These are phyloP conservation scores for Antitrichia curtipendula DNA, from an alignment of 225 moss, liverwort and hornwort species.

Conservation along the genomic window DNA sequence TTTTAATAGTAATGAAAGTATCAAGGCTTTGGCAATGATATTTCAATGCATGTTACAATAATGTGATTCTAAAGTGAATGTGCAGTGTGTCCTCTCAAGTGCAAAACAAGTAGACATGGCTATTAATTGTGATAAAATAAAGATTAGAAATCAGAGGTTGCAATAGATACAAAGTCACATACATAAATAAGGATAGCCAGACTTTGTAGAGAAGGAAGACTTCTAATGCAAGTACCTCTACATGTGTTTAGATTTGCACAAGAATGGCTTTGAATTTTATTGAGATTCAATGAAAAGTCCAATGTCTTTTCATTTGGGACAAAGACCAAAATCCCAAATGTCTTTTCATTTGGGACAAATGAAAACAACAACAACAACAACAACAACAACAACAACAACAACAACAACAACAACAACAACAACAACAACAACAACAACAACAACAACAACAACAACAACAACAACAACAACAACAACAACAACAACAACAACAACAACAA, in stretches of 20 bases:
- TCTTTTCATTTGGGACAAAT: too few relatives aligned
- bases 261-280: neutral
- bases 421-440: too few relatives aligned
- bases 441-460: too few relatives aligned
- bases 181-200: too few relatives aligned
- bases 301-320: too few relatives aligned
- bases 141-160: accelerated
- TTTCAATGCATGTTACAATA: neutral
- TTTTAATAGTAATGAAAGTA: neutral
- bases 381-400: too few relatives aligned
- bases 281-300: neutral
- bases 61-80: neutral
- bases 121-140: neutral
- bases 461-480: too few relatives aligned
- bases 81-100: neutral
- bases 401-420: too few relatives aligned
- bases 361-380: too few relatives aligned
- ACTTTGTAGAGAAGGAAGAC: neutral
- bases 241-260: accelerated
- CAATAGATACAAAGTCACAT: neutral
- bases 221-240: neutral
- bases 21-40: neutral
- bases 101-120: neutral
- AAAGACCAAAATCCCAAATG: too few relatives aligned
- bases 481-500: too few relatives aligned